Conservation (phyloP, 2,329 filamentous ascomycete genomes). For the Calonectria fujianensis region DNA sequence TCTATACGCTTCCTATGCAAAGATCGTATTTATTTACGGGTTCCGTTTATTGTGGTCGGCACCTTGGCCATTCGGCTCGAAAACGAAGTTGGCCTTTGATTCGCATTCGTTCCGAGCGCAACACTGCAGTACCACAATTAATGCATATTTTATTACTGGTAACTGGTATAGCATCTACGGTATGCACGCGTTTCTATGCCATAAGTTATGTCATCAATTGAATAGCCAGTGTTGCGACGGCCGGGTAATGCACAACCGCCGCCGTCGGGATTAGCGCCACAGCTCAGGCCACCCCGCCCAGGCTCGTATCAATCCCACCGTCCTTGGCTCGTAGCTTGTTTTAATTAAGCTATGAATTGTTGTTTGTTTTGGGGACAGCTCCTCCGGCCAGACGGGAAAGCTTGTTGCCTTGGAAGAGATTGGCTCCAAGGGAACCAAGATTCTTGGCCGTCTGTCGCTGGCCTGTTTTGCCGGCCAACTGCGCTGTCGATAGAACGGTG, state of each 20-base stretch:
- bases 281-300: neutral
- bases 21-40: neutral
- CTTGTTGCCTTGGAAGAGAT: neutral
- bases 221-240: neutral
- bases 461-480: neutral
- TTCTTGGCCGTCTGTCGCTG: neutral
- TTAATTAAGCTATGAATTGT: constrained; percentile 12
- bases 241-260: neutral
- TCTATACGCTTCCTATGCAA: neutral
- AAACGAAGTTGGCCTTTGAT: neutral
- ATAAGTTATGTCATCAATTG: neutral
- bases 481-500: neutral
- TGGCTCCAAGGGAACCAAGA: neutral
- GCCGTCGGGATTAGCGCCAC: no score
- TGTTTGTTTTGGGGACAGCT: neutral
- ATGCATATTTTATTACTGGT: neutral
- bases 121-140: neutral
- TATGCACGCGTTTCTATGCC: neutral
- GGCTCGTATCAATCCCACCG: constrained; percentile 1
- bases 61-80: neutral
- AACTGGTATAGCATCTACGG: neutral
- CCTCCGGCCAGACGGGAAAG: neutral
- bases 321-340: constrained; percentile 16
- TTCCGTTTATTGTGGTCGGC: neutral
- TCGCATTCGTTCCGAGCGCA: neutral